A percentile compares a stretch with the other conserved stretches of the same genome.
phyloP scores from a whole-genome alignment of 2,329 filamentous ascomycete genomes.

The Periglandula ipomoeae region DNA sequence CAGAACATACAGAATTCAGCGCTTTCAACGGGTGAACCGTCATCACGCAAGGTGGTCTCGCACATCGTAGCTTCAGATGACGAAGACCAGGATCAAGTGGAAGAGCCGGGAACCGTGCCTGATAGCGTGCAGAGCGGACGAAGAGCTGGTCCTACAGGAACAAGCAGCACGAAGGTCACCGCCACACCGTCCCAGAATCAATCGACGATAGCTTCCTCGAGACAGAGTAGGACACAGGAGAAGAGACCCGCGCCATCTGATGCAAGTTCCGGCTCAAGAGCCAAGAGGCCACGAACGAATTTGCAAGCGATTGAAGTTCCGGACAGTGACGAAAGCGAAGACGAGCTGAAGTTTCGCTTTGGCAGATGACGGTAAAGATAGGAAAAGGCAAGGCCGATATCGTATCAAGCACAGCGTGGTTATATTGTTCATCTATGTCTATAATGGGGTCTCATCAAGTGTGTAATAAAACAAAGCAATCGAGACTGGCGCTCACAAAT shows the following conservation, averaged over 20 bases:
- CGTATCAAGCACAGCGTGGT: not conserved
- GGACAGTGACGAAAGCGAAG: slow-evolving; percentile 42
- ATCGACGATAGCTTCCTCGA: slow-evolving; percentile 20
- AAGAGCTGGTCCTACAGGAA: slow-evolving; percentile 13
- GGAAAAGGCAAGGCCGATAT: not conserved
- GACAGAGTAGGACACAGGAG: slow-evolving; percentile 14
- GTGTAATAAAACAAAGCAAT: not conserved
- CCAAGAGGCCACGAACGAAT: slow-evolving; percentile 23
- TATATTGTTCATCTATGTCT: not conserved
- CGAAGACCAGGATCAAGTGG: slow-evolving; percentile 16
- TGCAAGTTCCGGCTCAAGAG: slow-evolving; percentile 19
- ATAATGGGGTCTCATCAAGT: slow-evolving; percentile 6
- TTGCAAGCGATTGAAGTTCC: slow-evolving; percentile 25
- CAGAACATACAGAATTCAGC: not conserved
- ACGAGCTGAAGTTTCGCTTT: slow-evolving; percentile 48
- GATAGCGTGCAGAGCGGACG: slow-evolving; percentile 1
- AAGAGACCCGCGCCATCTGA: slow-evolving; percentile 25
- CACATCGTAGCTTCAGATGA: slow-evolving; percentile 26
- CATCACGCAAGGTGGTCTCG: slow-evolving; percentile 13
- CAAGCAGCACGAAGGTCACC: slow-evolving; percentile 12
- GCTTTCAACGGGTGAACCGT: not conserved
- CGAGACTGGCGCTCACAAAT: not conserved
- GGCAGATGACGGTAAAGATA: slow-evolving; percentile 35
- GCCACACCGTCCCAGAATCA: slow-evolving; percentile 21
- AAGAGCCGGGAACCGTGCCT: not conserved